Base-by-base conservation (phyloP, 1,284 basidiomycete species). In the Papiliotrema laurentii region DNA sequence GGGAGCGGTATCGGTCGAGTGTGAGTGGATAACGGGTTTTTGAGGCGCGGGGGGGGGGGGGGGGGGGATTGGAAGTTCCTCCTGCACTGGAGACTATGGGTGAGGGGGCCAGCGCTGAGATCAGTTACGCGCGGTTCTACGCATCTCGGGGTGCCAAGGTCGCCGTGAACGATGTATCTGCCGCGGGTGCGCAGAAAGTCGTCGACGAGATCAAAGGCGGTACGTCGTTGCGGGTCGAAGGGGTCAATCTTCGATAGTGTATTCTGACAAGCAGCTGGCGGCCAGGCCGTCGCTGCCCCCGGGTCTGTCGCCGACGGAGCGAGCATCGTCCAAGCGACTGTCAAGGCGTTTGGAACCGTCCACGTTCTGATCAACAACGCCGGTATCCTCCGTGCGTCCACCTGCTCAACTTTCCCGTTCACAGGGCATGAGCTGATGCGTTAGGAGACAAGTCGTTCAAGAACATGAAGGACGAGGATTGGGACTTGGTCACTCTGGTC, bases 311-410 rank as follows among this genome's bases (percentile, higher is more conserved):
- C 86, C 7, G 90, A 97, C 59, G 96, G 94, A 16, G 81, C 80
- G 36, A 84, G 88, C 49, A 85, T 94, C 54, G 86, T 98, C 59
- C 70, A 74, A 47, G 81, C 91, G 75, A 93, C 92, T 24, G 73
- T 97, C 33, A 84, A 93, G 64, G 82, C 84, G 22, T 98, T 92
- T 73, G 93, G 93, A 1, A 78, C 78, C 2, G 80, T 96, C 79
- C 58, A 89, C 85, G 70, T 82, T 55, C 81, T 94, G 43, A 86
- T 97, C 68, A 98, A 98, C 79, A 99, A 98, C 76, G 96, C 96
- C 42, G 94, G 96, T 48, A 92, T 98, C 60, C 77, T 98, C 44
- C 83, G 92, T 87, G 55, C 64, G 67, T 71, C 48, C 39, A 61
- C 13, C 14, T 19, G 19, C 35, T 47, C 54, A 6, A 41, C 18